A percentile compares a stretch with the other conserved stretches of the same genome.
These are phyloP conservation scores for Phytopythium vexans DNA, from an alignment of 352 stramenopile species.

Conservation along the genomic window DNA sequence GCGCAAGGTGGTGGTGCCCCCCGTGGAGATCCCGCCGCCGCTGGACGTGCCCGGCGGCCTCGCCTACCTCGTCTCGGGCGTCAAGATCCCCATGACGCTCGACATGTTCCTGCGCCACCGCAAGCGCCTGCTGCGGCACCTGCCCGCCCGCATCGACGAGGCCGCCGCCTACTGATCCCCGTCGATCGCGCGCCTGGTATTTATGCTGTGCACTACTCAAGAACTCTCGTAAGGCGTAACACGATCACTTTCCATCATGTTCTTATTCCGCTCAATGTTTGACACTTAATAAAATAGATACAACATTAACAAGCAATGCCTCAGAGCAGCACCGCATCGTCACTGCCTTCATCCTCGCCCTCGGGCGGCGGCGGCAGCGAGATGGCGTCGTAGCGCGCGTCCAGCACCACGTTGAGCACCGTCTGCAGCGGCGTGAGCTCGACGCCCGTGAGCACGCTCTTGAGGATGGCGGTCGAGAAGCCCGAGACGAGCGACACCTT, in stretches of 20 bases:
- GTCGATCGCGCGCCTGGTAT: neutral
- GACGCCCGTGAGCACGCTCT: slow-evolving; percentile 15
- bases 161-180: neutral
- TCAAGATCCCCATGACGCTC: slow-evolving; percentile 46
- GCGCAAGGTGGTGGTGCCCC: slow-evolving; percentile 33
- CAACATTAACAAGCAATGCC: neutral
- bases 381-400: slow-evolving; percentile 43
- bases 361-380: slow-evolving; percentile 15
- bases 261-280: too few relatives aligned
- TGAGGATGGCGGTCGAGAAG: slow-evolving; percentile 45
- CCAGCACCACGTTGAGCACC: slow-evolving; percentile 7
- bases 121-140: slow-evolving; percentile 25
- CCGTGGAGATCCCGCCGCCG: slow-evolving; percentile 37
- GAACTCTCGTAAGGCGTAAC: too few relatives aligned
- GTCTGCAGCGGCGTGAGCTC: slow-evolving; percentile 1
- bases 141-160: slow-evolving; percentile 43
- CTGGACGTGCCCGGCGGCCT: slow-evolving; percentile 27
- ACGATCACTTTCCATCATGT: too few relatives aligned
- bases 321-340: neutral
- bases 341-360: neutral
- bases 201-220: neutral
- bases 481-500: slow-evolving; percentile 50
- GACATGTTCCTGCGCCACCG: slow-evolving; percentile 38
- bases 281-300: too few relatives aligned
- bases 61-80: slow-evolving; percentile 39